Conservation (phyloP, 1,284 basidiomycete species). For the Tylopilus orsonianus region DNA sequence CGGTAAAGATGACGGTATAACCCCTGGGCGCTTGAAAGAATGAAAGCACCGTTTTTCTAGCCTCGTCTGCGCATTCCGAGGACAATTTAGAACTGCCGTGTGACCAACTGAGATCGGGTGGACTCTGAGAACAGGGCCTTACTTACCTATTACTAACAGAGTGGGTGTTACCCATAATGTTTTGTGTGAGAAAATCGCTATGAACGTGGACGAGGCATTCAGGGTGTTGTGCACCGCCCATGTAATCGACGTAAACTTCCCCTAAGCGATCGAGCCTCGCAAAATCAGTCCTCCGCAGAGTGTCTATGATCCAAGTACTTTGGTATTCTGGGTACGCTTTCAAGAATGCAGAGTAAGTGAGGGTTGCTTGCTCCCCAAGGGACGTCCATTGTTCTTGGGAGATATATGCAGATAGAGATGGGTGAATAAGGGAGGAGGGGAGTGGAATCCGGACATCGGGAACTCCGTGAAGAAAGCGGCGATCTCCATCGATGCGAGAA, state of each 20-base stretch:
- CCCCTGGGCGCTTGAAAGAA: conserved; percentile 73
- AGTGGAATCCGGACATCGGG: background rate
- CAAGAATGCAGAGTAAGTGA: conserved; percentile 43
- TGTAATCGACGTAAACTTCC: conserved; percentile 80
- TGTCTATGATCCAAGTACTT: conserved; percentile 66
- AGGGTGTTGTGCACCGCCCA: conserved; percentile 77
- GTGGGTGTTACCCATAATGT: conserved; percentile 78
- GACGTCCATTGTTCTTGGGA: conserved; percentile 23
- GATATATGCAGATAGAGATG: conserved; percentile 29
- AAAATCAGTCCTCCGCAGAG: conserved; percentile 69
- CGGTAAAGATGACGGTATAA: conserved; percentile 80
- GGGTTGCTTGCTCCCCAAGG: conserved; percentile 30
- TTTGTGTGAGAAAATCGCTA: conserved; percentile 61
- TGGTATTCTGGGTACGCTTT: conserved; percentile 51
- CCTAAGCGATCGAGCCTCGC: conserved; percentile 56
- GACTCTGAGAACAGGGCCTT: conserved; percentile 18
- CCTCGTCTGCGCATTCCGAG: conserved; percentile 61
- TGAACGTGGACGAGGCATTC: conserved; percentile 70
- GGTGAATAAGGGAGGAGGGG: conserved; percentile 3
- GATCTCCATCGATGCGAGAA: conserved; percentile 17
- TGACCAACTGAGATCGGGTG: conserved; percentile 7
- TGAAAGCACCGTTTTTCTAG: conserved; percentile 64
- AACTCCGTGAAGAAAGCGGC: conserved; percentile 1
- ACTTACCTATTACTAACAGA: conserved; percentile 75
- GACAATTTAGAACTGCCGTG: conserved; percentile 64